Evolutionary conservation across 352 stramenopile species (phyloP), one percentile per base, ranked within the genome.

Genomic region (Phytophthora nicotianae): DNA sequence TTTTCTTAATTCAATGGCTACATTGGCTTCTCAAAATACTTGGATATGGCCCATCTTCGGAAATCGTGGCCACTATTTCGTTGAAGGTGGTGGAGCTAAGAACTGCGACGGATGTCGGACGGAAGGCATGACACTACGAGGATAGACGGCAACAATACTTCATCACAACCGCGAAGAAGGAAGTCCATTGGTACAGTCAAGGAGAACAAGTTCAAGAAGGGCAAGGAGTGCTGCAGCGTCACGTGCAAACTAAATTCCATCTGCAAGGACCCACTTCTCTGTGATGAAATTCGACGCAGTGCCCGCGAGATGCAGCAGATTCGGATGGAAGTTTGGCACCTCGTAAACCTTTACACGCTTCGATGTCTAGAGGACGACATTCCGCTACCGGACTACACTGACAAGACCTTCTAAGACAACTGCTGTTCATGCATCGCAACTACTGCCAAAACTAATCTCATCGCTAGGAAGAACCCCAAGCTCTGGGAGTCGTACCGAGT

Each of bases 291-390:
- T 5, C 5, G 2, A 16, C 5, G 17, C 4, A 46, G 14, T 5
- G 40, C 40, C 2, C n/a, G 8, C 40, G 35, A 29, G 45, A 63
- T 69, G 61, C 59, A 60, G 37, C 47, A 63, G 52, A 63, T 69
- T 21, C 61, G 63, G 33, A 29, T 69, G 29, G 61, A 63, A 33
- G 7, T 48, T 0, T 63, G 53, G 52, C n/a, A n/a, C n/a, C n/a
- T n/a, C n/a, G n/a, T n/a, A n/a, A n/a, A n/a, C n/a, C n/a, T n/a
- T n/a, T n/a, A 47, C 59, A 16, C 48, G n/a, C n/a, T n/a, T n/a
- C n/a, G n/a, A n/a, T n/a, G n/a, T n/a, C n/a, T n/a, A n/a, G n/a
- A n/a, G n/a, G 53, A 26, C 8, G 29, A 63, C 11, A 20, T 40
- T 19, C 61, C 63, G 40, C n/a, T n/a, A n/a, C 61, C 61, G 1